Conservation (phyloP, 371 early-diverging fungal species). For the Choanephora cucurbitarum region DNA sequence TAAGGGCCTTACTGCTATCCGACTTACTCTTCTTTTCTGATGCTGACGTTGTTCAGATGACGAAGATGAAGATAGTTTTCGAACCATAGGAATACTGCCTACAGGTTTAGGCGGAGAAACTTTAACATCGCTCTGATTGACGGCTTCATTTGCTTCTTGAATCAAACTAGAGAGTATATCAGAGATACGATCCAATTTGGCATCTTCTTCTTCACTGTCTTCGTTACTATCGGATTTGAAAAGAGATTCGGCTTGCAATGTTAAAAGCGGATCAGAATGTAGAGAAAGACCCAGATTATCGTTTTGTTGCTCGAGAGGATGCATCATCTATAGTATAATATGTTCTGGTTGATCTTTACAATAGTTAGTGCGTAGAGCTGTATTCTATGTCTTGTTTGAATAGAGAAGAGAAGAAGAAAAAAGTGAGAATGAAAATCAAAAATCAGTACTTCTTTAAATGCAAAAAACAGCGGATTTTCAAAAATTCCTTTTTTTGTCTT, state of each 20-base stretch:
- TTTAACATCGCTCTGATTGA: constrained; percentile 10
- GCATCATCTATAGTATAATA: constrained; percentile 1
- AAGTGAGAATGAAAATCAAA: no score
- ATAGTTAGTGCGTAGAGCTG: no score
- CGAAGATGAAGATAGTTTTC: constrained; percentile 10
- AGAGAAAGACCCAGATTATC: background rate
- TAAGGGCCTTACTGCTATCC: constrained; percentile 1
- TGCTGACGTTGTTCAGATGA: background rate
- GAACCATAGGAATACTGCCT: constrained; percentile 13
- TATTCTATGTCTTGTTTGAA: no score
- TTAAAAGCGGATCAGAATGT: constrained; percentile 18
- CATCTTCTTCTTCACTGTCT: constrained; percentile 13
- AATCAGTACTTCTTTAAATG: background rate
- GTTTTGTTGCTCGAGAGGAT: background rate
- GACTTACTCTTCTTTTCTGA: constrained; percentile 5
- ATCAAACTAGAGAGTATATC: constrained; percentile 30
- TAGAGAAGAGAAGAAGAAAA: no score
- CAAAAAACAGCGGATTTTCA: background rate
- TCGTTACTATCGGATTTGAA: constrained; percentile 2
- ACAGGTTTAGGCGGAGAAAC: background rate
- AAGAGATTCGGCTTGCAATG: constrained; percentile 5
- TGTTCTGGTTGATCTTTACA: no score
- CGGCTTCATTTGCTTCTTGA: constrained; percentile 34
- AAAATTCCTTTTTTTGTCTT: background rate
- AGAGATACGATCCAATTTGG: constrained; percentile 29